Evolutionary conservation across 306 rosid species (phyloP).

Genomic region (Corylus americana): DNA sequence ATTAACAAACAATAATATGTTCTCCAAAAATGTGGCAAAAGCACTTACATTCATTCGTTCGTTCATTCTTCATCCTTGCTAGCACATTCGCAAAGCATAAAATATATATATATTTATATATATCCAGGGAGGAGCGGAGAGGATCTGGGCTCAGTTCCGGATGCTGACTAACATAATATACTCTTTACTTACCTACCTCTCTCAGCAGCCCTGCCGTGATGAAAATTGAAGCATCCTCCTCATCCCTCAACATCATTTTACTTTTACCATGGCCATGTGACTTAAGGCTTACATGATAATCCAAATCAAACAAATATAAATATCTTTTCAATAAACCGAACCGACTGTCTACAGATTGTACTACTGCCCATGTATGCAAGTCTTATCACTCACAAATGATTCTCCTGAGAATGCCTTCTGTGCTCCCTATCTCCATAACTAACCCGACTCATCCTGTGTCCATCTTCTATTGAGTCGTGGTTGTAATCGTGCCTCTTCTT

Average conservation of each 20-base stretch:
- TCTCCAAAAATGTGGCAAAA: not conserved
- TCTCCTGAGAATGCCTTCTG: slow-evolving; percentile 70
- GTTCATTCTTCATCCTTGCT: not conserved
- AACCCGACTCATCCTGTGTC: slow-evolving; percentile 44
- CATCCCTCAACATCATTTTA: not conserved
- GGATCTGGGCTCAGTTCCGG: not conserved
- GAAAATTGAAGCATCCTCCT: not conserved
- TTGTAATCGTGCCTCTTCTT: slow-evolving; percentile 56
- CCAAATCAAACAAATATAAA: slow-evolving; percentile 5
- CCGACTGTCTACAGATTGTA: not conserved
- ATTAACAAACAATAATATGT: not conserved
- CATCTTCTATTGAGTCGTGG: slow-evolving; percentile 53
- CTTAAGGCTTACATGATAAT: not conserved
- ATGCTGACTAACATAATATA: not conserved
- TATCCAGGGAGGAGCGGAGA: not conserved
- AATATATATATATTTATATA: not conserved
- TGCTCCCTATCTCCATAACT: slow-evolving; percentile 65
- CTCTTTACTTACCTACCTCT: not conserved
- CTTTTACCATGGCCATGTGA: not conserved
- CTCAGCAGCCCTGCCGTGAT: not conserved
- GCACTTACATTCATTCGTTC: no score
- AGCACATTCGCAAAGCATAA: not conserved
- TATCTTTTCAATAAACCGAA: not conserved
- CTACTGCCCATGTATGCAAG: not conserved
- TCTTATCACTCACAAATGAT: slow-evolving; percentile 43